phyloP scores from a whole-genome alignment of 345 rosid genomes.

The Acer yangbiense region DNA sequence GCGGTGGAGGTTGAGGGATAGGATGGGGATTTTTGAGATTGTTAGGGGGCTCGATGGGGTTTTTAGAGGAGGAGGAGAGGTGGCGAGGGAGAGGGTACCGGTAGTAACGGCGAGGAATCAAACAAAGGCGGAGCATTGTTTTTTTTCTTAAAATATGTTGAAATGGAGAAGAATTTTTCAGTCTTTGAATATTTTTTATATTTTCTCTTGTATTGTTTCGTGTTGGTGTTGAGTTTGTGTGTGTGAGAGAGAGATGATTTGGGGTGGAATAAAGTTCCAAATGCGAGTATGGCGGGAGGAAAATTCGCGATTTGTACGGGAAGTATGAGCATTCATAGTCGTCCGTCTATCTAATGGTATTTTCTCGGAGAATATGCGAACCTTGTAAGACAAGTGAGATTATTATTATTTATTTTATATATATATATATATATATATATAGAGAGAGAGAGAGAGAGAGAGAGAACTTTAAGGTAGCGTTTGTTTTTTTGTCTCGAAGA shows the following conservation, averaged over 20 bases:
- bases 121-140: conserved; percentile 57
- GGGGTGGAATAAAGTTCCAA: neutral
- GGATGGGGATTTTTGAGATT: conserved; percentile 31
- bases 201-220: neutral
- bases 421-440: no score
- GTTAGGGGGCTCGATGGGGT: conserved; percentile 27
- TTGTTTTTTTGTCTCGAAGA: no score
- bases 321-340: neutral
- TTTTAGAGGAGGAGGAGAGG: conserved; percentile 41
- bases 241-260: neutral
- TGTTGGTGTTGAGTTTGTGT: neutral
- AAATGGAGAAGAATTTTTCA: neutral
- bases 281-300: conserved; percentile 22
- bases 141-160: neutral
- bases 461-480: no score
- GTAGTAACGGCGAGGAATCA: conserved; percentile 41
- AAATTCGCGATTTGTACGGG: conserved; percentile 19
- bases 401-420: no score
- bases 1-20: conserved; percentile 25
- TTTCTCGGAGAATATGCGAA: neutral
- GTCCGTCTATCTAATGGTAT: neutral
- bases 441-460: no score
- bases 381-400: neutral
- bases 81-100: conserved; percentile 40
- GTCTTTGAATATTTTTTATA: neutral